Evolutionary conservation across 2,329 filamentous ascomycete genomes (phyloP).

Genomic region (Paecilomyces formosus): DNA sequence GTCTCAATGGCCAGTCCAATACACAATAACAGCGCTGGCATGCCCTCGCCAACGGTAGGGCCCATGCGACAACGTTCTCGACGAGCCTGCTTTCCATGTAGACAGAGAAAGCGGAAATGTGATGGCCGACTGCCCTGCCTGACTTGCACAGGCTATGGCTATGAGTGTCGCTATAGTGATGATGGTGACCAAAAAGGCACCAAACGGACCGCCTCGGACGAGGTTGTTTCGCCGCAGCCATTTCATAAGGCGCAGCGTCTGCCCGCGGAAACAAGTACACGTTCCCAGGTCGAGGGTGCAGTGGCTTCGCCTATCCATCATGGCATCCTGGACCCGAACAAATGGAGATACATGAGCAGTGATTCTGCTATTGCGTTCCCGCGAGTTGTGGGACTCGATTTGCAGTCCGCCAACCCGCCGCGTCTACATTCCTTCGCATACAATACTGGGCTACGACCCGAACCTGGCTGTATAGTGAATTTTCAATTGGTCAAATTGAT

Average conservation of each 20-base stretch:
- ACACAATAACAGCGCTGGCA: neutral
- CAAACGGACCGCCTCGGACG: slow-evolving; percentile 4
- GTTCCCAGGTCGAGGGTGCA: neutral
- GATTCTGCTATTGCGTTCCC: slow-evolving; percentile 27
- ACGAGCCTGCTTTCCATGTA: slow-evolving; percentile 8
- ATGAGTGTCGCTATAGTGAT: slow-evolving; percentile 6
- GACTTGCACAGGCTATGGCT: slow-evolving; percentile 9
- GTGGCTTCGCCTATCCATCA: slow-evolving; percentile 1
- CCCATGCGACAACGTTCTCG: slow-evolving; percentile 8
- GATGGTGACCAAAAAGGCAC: neutral
- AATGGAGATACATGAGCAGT: slow-evolving; percentile 21
- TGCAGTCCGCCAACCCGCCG: slow-evolving; percentile 25
- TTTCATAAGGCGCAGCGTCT: neutral
- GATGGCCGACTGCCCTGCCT: slow-evolving; percentile 8
- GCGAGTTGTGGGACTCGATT: slow-evolving; percentile 19
- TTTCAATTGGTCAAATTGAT: slow-evolving; percentile 15
- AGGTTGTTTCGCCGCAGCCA: neutral
- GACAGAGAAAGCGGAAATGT: slow-evolving; percentile 10
- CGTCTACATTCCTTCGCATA: slow-evolving; percentile 31
- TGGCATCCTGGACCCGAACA: slow-evolving; percentile 21
- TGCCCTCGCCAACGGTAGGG: neutral
- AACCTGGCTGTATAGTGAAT: slow-evolving; percentile 15
- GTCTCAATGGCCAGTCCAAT: neutral
- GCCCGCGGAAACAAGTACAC: neutral
- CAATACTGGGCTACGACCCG: slow-evolving; percentile 23